These are phyloP conservation scores for Leccinum disarticulatum DNA, from an alignment of 768 basidiomycete species.

Conservation along the genomic window DNA sequence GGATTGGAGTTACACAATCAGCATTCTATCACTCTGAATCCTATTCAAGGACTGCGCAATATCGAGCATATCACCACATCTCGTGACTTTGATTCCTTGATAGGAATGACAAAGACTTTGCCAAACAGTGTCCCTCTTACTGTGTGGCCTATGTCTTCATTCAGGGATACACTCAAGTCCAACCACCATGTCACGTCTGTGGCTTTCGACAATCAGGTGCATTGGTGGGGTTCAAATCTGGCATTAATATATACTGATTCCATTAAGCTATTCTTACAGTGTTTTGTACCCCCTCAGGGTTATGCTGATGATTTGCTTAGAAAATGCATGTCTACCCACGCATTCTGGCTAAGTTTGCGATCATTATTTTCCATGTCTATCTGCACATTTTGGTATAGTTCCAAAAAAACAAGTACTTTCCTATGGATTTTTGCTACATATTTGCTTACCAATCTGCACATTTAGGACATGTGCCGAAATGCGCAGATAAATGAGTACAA, in stretches of 20 bases:
- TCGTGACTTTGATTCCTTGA: not conserved
- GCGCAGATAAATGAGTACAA: too few relatives aligned
- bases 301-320: too few relatives aligned
- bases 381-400: too few relatives aligned
- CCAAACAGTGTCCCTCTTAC: not conserved
- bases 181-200: not conserved
- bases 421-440: too few relatives aligned
- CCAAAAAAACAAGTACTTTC: too few relatives aligned
- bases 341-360: too few relatives aligned
- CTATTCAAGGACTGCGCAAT: not conserved
- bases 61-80: not conserved
- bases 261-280: not conserved
- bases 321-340: too few relatives aligned
- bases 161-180: not conserved
- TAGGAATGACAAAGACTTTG: not conserved
- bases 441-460: too few relatives aligned
- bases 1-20: not conserved
- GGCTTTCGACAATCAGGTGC: not conserved
- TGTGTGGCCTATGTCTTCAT: constrained; percentile 1
- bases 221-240: not conserved
- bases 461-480: too few relatives aligned
- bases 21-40: not conserved
- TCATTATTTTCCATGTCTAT: too few relatives aligned
- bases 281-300: too few relatives aligned
- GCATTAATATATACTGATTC: not conserved